Conservation (phyloP, 345 rosid species). For the Euphorbia pulcherrima region DNA sequence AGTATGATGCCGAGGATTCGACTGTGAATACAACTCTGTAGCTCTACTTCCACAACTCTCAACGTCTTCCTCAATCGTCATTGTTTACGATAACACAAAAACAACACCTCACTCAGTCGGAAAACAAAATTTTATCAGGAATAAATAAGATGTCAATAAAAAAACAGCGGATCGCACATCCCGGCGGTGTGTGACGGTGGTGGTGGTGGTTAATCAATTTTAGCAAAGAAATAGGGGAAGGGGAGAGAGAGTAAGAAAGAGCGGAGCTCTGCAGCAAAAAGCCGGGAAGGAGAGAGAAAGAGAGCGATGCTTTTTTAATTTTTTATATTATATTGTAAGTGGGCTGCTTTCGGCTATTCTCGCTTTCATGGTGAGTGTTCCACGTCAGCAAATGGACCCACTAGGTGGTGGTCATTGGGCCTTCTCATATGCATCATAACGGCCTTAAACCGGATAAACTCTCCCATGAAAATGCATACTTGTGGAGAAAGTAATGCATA, state of each 20-base stretch:
- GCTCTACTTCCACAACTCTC: conserved; percentile 94
- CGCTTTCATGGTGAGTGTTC: not conserved
- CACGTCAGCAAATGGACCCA: conserved; percentile 2
- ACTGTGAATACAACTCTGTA: conserved; percentile 44
- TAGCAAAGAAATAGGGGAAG: not conserved
- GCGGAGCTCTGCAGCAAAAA: conserved; percentile 2
- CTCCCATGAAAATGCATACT: not conserved
- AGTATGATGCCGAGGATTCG: conserved; percentile 60
- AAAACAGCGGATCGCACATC: conserved; percentile 7
- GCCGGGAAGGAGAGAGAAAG: not conserved
- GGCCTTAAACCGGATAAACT: conserved; percentile 3
- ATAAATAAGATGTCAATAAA: not conserved
- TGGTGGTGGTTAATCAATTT: not conserved
- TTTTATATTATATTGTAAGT: too few relatives aligned
- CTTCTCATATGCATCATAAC: not conserved
- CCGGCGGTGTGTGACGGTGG: not conserved
- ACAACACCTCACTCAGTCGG: not conserved
- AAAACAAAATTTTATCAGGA: not conserved
- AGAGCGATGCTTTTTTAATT: not conserved
- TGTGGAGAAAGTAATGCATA: not conserved
- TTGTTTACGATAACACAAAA: conserved; percentile 13
- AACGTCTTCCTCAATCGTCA: conserved; percentile 82
- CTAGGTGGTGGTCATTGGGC: not conserved
- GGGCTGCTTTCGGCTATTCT: not conserved
- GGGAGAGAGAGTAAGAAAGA: not conserved